Conservation (phyloP, 306 rosid species). For the Arachis hypogaea region DNA sequence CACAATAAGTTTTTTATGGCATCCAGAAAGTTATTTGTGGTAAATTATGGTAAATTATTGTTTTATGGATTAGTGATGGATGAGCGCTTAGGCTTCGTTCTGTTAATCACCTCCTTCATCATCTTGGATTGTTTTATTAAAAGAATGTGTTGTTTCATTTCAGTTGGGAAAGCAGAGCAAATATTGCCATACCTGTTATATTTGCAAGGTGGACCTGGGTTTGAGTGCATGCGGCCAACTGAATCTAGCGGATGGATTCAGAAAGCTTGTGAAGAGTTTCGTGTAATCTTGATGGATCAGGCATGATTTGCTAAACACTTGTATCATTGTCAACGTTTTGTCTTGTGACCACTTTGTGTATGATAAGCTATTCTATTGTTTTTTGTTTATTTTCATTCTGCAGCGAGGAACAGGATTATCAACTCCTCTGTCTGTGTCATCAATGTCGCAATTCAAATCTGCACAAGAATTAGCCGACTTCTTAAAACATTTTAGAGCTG, state of each 20-base stretch:
- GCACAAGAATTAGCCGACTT: slow-evolving; percentile 66
- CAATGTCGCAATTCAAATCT: slow-evolving; percentile 78
- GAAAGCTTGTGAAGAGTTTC: slow-evolving; percentile 85
- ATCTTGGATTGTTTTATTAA: slow-evolving; percentile 25
- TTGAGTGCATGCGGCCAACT: slow-evolving; percentile 77
- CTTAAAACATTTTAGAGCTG: slow-evolving; percentile 86
- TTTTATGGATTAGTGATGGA: slow-evolving; percentile 19
- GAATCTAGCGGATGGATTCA: slow-evolving; percentile 90
- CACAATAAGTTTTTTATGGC: slow-evolving; percentile 21
- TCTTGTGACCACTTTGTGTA: neutral
- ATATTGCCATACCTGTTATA: slow-evolving; percentile 72
- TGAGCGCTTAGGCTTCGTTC: slow-evolving; percentile 32
- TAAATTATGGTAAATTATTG: neutral
- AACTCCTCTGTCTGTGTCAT: slow-evolving; percentile 82
- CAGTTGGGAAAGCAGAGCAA: slow-evolving; percentile 89
- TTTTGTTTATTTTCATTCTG: slow-evolving; percentile 40
- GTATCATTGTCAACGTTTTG: slow-evolving; percentile 17
- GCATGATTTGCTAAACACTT: slow-evolving; percentile 54
- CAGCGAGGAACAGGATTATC: slow-evolving; percentile 99
- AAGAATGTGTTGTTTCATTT: slow-evolving; percentile 33
- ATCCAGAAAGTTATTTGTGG: neutral
- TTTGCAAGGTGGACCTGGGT: slow-evolving; percentile 99
- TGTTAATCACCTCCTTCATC: slow-evolving; percentile 10
- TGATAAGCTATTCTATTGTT: slow-evolving; percentile 34
- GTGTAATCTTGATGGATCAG: slow-evolving; percentile 93